Base-by-base conservation (phyloP, 495 filamentous ascomycete genomes). In the Aspergillus sparsus region DNA sequence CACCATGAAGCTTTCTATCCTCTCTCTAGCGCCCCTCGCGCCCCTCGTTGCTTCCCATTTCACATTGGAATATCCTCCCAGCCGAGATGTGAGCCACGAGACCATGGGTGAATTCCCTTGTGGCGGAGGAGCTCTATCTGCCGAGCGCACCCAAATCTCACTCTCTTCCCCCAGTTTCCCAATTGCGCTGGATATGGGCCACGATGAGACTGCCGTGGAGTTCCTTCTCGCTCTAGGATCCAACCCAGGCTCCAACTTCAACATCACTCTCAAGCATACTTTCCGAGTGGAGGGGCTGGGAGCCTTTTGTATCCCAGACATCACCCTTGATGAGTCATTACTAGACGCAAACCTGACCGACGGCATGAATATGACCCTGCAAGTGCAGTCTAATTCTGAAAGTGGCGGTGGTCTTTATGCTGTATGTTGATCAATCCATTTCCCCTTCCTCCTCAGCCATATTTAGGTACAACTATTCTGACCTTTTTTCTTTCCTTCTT, bases 321-420 rank as follows among this genome's bases (percentile, higher is more conserved):
- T 87, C 5, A 71, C 77, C 3, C 67, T 76, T 4, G 62, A 66
- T 15, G 36, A 78, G 39, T 74, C 75, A 8, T 61, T 77, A 10
- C 46, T 74, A 13, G 71, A 71, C 7, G 42, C 60, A 11, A 66
- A 69, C 18, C 50, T 74, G 33, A 74, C 70, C n/a, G 71, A 79
- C 32, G 84, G 84, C 0, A 75, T 77, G 64, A 83, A 85, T 53
- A 85, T 82, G n/a, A 87, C 86, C 0, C 79, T 88, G 49, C 85
- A 87, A 72, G 85, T 88, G 53, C 74, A 85, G 18, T 82, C 77
- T 9, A 82, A 74, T 49, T 77, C 78, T 15, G 79, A 83, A 62
- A 73, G 73, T n/a, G 63, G 66, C 16, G 82, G 80, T 33, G 83
- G 84, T 42, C 66, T 85, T 1, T 85, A 85, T 66, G 79, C 82